These are phyloP conservation scores for Chlamydomonas incerta DNA, from an alignment of 139 green algal genomes.

Conservation along the genomic window DNA sequence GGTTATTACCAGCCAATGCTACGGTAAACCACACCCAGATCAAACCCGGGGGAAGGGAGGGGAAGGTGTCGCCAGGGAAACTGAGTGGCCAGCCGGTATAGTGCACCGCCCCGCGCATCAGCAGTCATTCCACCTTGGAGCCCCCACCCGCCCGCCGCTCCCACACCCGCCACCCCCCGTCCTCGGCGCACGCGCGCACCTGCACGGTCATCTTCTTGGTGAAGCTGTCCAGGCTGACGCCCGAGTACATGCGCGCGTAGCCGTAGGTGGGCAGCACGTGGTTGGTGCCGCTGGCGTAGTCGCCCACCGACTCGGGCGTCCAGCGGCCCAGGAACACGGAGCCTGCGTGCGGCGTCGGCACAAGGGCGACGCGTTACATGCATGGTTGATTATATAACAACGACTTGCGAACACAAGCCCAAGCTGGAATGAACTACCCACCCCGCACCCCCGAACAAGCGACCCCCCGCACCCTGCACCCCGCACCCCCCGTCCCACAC, in stretches of 20 bases:
- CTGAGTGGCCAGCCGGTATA: too few species aligned
- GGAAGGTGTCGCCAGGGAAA: too few species aligned
- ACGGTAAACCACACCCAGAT: too few species aligned
- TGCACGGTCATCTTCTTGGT: slow-evolving; percentile 98
- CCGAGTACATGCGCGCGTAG: slow-evolving; percentile 98
- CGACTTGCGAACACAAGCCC: too few species aligned
- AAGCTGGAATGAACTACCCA: too few species aligned
- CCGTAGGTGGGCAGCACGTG: slow-evolving; percentile 98
- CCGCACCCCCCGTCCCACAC: background rate
- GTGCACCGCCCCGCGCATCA: too few species aligned
- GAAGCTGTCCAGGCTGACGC: slow-evolving; percentile 95
- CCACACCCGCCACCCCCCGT: background rate
- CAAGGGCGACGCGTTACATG: too few species aligned
- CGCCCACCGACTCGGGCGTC: slow-evolving; percentile 97
- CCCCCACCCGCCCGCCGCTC: background rate
- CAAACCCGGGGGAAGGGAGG: too few species aligned
- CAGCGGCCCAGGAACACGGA: slow-evolving; percentile 94
- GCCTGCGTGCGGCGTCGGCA: slow-evolving; percentile 61
- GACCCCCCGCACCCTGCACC: background rate
- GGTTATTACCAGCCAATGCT: too few species aligned
- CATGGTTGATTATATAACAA: too few species aligned
- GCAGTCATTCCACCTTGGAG: too few species aligned
- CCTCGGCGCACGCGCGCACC: background rate
- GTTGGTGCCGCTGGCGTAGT: slow-evolving; percentile 99
- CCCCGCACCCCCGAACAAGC: too few species aligned